These are phyloP conservation scores for Colletotrichum sp. DNA, from an alignment of 2,329 filamentous ascomycete genomes.

Conservation along the genomic window DNA sequence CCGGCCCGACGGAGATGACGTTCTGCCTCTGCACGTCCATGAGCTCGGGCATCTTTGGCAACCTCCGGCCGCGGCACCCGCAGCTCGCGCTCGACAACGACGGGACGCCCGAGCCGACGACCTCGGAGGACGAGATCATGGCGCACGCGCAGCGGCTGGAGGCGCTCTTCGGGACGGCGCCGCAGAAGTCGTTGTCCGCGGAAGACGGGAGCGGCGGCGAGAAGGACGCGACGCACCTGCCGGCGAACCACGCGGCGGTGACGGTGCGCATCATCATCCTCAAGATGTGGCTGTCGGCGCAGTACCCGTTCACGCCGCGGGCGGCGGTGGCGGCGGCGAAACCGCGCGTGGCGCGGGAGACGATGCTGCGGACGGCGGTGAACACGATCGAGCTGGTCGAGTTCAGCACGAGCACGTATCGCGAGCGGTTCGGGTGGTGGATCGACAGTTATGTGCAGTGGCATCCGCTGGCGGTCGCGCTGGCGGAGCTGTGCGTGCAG, in stretches of 20 bases:
- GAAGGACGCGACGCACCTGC: constrained; percentile 27
- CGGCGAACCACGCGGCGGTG: constrained; percentile 41
- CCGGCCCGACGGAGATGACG: constrained; percentile 45
- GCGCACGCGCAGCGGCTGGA: constrained; percentile 43
- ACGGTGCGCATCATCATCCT: constrained; percentile 48
- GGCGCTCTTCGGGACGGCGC: constrained; percentile 40
- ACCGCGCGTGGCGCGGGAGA: constrained; percentile 40
- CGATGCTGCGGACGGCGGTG: constrained; percentile 52
- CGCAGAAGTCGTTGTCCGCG: constrained; percentile 28
- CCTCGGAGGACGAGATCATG: constrained; percentile 44
- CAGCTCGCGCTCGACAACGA: constrained; percentile 23
- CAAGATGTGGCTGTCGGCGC: constrained; percentile 51
- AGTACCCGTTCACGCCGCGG: constrained; percentile 47
- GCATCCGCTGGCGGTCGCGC: constrained; percentile 58
- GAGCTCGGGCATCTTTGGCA: constrained; percentile 42
- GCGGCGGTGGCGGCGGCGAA: constrained; percentile 26
- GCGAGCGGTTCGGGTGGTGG: constrained; percentile 51
- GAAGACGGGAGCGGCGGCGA: background rate
- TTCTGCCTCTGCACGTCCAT: constrained; percentile 45
- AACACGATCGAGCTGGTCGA: constrained; percentile 49
- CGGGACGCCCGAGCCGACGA: constrained; percentile 12
- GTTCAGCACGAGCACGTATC: constrained; percentile 34
- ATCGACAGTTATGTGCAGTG: constrained; percentile 57
- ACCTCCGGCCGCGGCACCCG: constrained; percentile 37
- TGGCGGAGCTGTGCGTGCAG: constrained; percentile 57